These are phyloP conservation scores for Ramaria sp. DNA, from an alignment of 768 basidiomycete genomes.

Conservation along the genomic window DNA sequence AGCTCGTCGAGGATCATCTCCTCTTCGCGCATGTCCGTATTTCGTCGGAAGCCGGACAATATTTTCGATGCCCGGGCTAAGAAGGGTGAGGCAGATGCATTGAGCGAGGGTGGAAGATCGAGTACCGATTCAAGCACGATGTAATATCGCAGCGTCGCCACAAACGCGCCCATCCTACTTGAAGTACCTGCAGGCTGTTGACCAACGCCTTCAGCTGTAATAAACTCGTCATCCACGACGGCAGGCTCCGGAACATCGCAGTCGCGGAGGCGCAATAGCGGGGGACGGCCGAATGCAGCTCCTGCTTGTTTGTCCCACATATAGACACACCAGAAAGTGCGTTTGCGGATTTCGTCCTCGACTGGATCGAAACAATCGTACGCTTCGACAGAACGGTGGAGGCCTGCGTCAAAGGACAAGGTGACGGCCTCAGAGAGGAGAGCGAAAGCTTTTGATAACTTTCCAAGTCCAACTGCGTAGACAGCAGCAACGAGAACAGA, in stretches of 20 bases:
- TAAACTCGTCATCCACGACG: constrained; percentile 81
- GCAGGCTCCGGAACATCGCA: constrained; percentile 87
- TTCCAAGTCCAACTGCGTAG: constrained; percentile 85
- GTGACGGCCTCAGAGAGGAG: constrained; percentile 82
- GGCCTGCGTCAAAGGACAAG: constrained; percentile 77
- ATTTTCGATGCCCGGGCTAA: constrained; percentile 59
- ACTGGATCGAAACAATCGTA: constrained; percentile 84
- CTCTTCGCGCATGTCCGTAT: constrained; percentile 61
- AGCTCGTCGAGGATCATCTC: constrained; percentile 77
- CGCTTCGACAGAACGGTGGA: constrained; percentile 79
- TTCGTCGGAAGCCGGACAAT: constrained; percentile 50
- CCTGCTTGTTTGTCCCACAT: constrained; percentile 92
- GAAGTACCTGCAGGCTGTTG: constrained; percentile 61
- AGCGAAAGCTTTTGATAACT: constrained; percentile 77
- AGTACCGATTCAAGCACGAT: constrained; percentile 83
- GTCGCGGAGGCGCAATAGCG: constrained; percentile 77
- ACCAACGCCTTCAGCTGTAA: constrained; percentile 56
- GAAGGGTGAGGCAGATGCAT: constrained; percentile 56
- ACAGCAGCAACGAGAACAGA: constrained; percentile 87
- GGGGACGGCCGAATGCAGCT: constrained; percentile 82
- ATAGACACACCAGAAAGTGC: constrained; percentile 96
- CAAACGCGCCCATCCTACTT: constrained; percentile 73
- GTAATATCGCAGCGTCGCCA: constrained; percentile 66
- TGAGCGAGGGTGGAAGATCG: constrained; percentile 44
- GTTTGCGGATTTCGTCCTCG: constrained; percentile 85